Base-by-base conservation (phyloP, 1,284 basidiomycete species). In the Moesziomyces parantarcticus region DNA sequence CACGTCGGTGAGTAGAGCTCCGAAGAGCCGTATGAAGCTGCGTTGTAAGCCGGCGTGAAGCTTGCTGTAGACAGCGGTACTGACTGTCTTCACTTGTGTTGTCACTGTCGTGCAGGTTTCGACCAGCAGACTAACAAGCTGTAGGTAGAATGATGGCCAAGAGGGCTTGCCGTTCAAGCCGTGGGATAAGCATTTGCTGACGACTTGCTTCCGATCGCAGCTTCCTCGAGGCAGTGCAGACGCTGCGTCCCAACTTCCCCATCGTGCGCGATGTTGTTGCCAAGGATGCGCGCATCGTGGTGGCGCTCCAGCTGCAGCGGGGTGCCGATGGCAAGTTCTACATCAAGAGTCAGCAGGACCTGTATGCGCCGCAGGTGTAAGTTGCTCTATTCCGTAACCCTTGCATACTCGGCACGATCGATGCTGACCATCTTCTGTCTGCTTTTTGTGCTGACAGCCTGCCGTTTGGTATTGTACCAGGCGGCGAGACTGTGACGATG, bases 311-410 rank as follows among this genome's bases (percentile, higher is more conserved):
- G 40, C 75, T 83, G 2, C 73, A 76, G 44, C 64, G 75, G 1
- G 77, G 78, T 10, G 71, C 68, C 21, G 81, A 83, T 43, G 77
- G 76, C 18, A 76, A 77, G 53, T 78, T 78, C 60, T 83, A 83
- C 68, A 43, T 83, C 54, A 69, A 78, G 60, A 60, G 75, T 18
- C 82, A 83, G 49, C 58, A 80, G 43, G 82, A 83, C 51, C 57
- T 76, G 14, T 83, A 83, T 39, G 54, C 66, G 10, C 69, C 70
- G 7, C 73, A 79, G 49, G 69, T 70, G 70, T 77, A 55, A 67
- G 75, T 68, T 2, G 18, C 14, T 25, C 46, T 21, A 14, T 32
- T 11, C 11, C 34, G 11, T 18, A 36, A 5, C 3, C 34, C 16
- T 13, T 36, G 1, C 34, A 16, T 5, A 5, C 14, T 36, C 13